These are phyloP conservation scores for Amanita pseudoporphyria DNA, from an alignment of 768 basidiomycete genomes.

Conservation along the genomic window DNA sequence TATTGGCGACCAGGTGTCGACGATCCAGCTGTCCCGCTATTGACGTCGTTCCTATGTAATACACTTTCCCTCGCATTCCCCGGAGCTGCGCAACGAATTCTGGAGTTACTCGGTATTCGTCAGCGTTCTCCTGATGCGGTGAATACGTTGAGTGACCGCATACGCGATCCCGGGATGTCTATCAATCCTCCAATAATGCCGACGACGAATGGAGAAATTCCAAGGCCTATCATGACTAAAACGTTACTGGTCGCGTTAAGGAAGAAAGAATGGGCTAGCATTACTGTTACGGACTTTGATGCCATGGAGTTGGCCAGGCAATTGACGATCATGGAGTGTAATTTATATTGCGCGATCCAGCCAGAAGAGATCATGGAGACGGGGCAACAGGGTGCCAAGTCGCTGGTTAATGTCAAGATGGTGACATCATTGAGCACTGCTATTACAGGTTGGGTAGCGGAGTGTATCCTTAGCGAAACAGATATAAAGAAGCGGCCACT, in stretches of 20 bases:
- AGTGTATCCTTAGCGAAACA: slow-evolving; percentile 83
- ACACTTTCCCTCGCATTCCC: slow-evolving; percentile 56
- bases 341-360: slow-evolving; percentile 75
- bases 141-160: slow-evolving; percentile 52
- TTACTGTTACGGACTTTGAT: slow-evolving; percentile 86
- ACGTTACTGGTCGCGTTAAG: slow-evolving; percentile 59
- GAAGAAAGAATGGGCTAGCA: slow-evolving; percentile 48
- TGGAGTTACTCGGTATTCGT: slow-evolving; percentile 55
- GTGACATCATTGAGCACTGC: slow-evolving; percentile 85
- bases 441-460: slow-evolving; percentile 94
- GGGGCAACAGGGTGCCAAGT: slow-evolving; percentile 58
- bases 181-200: slow-evolving; percentile 47
- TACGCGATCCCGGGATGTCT: slow-evolving; percentile 68
- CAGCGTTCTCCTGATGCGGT: slow-evolving; percentile 37
- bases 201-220: slow-evolving; percentile 53
- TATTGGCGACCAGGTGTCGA: slow-evolving; percentile 83
- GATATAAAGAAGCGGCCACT: slow-evolving; percentile 78
- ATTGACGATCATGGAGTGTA: slow-evolving; percentile 88
- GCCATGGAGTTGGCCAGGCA: slow-evolving; percentile 88
- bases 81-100: slow-evolving; percentile 60
- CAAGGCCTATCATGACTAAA: slow-evolving; percentile 82
- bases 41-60: slow-evolving; percentile 54
- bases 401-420: slow-evolving; percentile 66
- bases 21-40: slow-evolving; percentile 44
- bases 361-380: slow-evolving; percentile 86